Conservation (phyloP, 345 rosid species). For the Murraya koenigii region DNA sequence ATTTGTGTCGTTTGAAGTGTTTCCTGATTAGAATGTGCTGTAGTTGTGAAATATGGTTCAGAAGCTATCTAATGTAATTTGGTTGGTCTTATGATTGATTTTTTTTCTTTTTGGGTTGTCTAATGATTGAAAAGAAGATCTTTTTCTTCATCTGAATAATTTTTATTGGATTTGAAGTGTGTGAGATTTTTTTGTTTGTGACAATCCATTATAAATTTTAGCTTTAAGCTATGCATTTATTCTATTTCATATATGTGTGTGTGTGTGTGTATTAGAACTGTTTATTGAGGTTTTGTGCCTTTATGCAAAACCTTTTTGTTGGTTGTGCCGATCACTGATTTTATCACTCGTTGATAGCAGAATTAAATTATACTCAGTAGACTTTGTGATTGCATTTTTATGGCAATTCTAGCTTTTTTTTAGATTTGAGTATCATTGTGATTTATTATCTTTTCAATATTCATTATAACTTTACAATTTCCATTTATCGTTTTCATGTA, state of each 20-base stretch:
- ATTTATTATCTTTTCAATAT: background rate
- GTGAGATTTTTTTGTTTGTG: background rate
- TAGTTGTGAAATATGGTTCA: background rate
- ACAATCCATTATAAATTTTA: background rate
- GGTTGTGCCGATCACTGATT: background rate
- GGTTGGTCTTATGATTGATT: background rate
- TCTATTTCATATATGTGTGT: background rate
- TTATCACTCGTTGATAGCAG: background rate
- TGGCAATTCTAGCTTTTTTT: background rate
- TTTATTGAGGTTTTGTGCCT: background rate
- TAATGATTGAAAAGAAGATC: background rate
- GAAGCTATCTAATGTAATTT: background rate
- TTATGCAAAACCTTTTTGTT: background rate
- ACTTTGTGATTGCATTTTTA: background rate
- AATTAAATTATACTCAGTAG: background rate
- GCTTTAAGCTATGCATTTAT: background rate
- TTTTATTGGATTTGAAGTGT: background rate
- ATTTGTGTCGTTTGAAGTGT: background rate
- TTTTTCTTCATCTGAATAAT: background rate
- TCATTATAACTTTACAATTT: background rate
- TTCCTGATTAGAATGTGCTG: background rate
- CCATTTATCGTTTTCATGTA: background rate
- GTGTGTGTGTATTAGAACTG: background rate
- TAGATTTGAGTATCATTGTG: slow-evolving; percentile 1
- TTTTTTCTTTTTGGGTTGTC: too few species aligned